These are phyloP conservation scores for Boletus huronensis DNA, from an alignment of 768 basidiomycete genomes.

Conservation along the genomic window DNA sequence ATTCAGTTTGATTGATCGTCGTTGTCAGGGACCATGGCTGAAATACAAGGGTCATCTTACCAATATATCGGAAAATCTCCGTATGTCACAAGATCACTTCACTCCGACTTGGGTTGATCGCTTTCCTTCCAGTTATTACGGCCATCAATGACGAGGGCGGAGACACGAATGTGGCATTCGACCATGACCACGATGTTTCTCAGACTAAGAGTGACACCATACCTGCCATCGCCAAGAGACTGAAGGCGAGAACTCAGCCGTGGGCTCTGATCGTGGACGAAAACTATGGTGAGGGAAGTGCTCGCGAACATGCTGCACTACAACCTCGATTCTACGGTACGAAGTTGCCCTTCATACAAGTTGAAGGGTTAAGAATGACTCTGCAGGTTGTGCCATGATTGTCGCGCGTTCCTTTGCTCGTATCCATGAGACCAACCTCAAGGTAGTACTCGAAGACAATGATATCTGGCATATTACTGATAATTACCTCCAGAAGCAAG, in stretches of 20 bases:
- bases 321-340: slow-evolving; percentile 92
- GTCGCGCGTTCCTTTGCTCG: slow-evolving; percentile 93
- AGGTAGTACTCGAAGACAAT: slow-evolving; percentile 44
- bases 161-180: slow-evolving; percentile 87
- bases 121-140: slow-evolving; percentile 67
- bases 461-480: background rate
- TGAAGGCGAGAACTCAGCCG: slow-evolving; percentile 78
- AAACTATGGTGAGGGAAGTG: slow-evolving; percentile 97
- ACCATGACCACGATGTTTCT: slow-evolving; percentile 51
- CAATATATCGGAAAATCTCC: slow-evolving; percentile 93
- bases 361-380: background rate
- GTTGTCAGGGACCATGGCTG: slow-evolving; percentile 84
- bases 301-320: slow-evolving; percentile 94
- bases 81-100: slow-evolving; percentile 43
- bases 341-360: slow-evolving; percentile 2
- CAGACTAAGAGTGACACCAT: slow-evolving; percentile 70
- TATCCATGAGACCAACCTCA: slow-evolving; percentile 97
- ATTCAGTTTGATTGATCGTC: slow-evolving; percentile 2
- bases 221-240: slow-evolving; percentile 84
- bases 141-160: slow-evolving; percentile 95
- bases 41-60: slow-evolving; percentile 98
- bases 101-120: background rate
- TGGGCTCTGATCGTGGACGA: slow-evolving; percentile 96
- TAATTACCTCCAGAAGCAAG: slow-evolving; percentile 75
- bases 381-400: slow-evolving; percentile 77